These are phyloP conservation scores for Boechera divaricarpa DNA, from an alignment of 345 rosid species.

Conservation along the genomic window DNA sequence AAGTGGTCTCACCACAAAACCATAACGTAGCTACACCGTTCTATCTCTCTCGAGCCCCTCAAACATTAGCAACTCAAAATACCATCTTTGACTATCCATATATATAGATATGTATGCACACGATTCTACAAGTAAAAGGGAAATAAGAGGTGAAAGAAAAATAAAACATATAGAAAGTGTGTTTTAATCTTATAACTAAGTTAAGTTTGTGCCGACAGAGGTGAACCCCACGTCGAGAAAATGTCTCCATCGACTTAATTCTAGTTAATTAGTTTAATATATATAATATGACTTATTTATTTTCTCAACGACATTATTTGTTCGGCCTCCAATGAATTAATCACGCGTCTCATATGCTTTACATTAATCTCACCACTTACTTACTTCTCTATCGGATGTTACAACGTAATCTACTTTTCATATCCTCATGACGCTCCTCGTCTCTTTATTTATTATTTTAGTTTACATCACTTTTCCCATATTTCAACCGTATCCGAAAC, in stretches of 20 bases:
- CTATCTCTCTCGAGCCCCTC: slow-evolving; percentile 38
- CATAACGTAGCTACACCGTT: slow-evolving; percentile 33
- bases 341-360: slow-evolving; percentile 19
- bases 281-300: not conserved
- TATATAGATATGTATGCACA: not conserved
- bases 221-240: slow-evolving; percentile 28
- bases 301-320: not conserved
- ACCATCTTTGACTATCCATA: not conserved
- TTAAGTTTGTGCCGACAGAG: slow-evolving; percentile 28
- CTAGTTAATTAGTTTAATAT: slow-evolving; percentile 23
- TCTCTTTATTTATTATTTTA: slow-evolving; percentile 21
- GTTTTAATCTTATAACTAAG: not conserved
- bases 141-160: not conserved
- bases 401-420: slow-evolving; percentile 39
- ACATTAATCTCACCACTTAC: slow-evolving; percentile 16
- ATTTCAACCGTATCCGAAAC: slow-evolving; percentile 29
- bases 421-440: slow-evolving; percentile 47
- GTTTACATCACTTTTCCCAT: slow-evolving; percentile 26
- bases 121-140: not conserved
- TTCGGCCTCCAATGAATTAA: slow-evolving; percentile 7
- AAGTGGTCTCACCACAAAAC: slow-evolving; percentile 45
- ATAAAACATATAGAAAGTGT: not conserved
- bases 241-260: slow-evolving; percentile 24
- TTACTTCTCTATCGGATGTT: slow-evolving; percentile 26
- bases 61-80: slow-evolving; percentile 30